These are phyloP conservation scores for Pichia nanzhaoensis DNA, from an alignment of 805 yeast species.

Conservation along the genomic window DNA sequence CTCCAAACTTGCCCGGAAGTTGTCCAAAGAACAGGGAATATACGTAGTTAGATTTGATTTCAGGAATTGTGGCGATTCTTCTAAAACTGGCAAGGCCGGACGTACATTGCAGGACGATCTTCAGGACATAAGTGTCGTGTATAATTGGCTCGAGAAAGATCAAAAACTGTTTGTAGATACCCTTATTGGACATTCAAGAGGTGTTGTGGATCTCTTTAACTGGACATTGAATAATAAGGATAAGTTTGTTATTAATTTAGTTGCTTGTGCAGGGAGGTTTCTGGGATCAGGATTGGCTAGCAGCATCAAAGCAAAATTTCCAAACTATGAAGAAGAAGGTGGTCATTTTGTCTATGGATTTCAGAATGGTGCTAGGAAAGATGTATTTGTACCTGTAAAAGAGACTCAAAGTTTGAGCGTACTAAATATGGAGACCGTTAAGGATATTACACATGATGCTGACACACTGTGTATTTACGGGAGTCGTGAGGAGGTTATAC, in stretches of 20 bases:
- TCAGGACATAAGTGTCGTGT: constrained; percentile 53
- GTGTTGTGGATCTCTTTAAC: constrained; percentile 64
- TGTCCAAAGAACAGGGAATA: constrained; percentile 55
- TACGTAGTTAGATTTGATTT: constrained; percentile 75
- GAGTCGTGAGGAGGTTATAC: constrained; percentile 56
- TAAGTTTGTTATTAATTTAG: constrained; percentile 46
- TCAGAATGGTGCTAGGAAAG: constrained; percentile 43
- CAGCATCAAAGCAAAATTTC: constrained; percentile 29
- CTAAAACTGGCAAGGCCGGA: constrained; percentile 44
- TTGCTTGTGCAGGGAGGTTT: constrained; percentile 72
- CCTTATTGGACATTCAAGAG: constrained; percentile 76
- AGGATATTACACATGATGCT: constrained; percentile 35
- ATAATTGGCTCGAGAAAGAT: constrained; percentile 33
- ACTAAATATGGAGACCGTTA: constrained; percentile 35
- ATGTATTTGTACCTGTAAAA: constrained; percentile 36
- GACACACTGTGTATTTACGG: constrained; percentile 66
- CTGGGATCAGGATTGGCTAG: constrained; percentile 41
- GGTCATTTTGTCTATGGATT: constrained; percentile 38
- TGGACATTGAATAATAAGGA: constrained; percentile 48
- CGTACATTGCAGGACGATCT: constrained; percentile 59
- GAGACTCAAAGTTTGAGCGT: constrained; percentile 48
- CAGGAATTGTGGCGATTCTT: constrained; percentile 75
- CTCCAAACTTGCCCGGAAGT: constrained; percentile 47
- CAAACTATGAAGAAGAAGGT: constrained; percentile 35
- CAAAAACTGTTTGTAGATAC: constrained; percentile 43